A percentile compares a stretch with the other conserved stretches of the same genome.
Evolutionary conservation across 495 filamentous ascomycete species (phyloP).

Genomic region (Tuber indicum): DNA sequence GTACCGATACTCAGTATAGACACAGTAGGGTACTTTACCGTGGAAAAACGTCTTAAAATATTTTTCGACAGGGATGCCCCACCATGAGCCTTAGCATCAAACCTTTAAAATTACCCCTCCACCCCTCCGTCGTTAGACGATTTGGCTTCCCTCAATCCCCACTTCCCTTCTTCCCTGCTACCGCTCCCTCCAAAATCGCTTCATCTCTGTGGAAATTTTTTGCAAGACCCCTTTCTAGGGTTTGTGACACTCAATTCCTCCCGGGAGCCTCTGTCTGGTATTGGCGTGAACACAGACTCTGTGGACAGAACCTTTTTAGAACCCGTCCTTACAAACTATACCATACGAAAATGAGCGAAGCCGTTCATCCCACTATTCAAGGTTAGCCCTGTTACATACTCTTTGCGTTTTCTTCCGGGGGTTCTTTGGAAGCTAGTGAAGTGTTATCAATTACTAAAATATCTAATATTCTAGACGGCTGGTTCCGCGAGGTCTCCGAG

Average conservation of each 20-base stretch:
- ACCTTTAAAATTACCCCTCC: background rate
- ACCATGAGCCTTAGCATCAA: background rate
- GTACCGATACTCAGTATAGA: background rate
- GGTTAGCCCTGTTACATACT: constrained; percentile 39
- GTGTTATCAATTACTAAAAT: constrained; percentile 7
- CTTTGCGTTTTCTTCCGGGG: background rate
- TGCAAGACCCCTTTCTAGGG: background rate
- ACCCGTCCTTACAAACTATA: background rate
- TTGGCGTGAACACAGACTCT: background rate
- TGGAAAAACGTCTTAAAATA: background rate
- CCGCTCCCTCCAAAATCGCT: background rate
- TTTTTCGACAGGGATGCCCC: background rate
- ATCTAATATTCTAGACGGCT: constrained; percentile 65
- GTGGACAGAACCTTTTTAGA: background rate
- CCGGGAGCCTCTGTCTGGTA: background rate
- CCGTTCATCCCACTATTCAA: constrained; percentile 57
- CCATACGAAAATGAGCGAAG: constrained; percentile 45
- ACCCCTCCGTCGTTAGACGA: background rate
- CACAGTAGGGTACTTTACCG: background rate
- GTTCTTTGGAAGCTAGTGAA: background rate
- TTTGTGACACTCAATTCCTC: constrained; percentile 3
- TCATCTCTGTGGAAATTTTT: background rate
- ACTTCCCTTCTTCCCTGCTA: background rate
- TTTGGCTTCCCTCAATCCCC: background rate
- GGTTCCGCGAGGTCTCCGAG: constrained; percentile 95